phyloP scores from a whole-genome alignment of 148 eudicot genomes.

The Arctostaphylos glauca region DNA sequence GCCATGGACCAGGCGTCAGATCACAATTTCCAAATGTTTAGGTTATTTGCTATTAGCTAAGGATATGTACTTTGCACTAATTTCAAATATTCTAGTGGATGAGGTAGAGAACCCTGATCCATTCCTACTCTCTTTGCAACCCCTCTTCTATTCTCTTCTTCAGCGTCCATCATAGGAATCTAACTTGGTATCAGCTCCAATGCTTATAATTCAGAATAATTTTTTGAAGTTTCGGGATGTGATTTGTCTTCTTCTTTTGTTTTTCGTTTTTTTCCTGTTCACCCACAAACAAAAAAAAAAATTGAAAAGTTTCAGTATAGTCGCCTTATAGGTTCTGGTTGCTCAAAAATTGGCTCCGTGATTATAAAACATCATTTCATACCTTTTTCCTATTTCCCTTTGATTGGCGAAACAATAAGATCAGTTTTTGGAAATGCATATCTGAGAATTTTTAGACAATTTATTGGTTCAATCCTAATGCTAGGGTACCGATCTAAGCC shows the following conservation, averaged over 20 bases:
- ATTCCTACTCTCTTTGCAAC: background rate
- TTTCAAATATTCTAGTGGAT: background rate
- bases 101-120: background rate
- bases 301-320: background rate
- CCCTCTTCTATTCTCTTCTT: background rate
- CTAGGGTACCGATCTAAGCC: background rate
- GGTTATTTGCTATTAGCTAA: background rate
- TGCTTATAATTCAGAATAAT: background rate
- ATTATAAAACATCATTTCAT: background rate
- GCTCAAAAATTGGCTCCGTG: background rate
- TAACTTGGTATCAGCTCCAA: background rate
- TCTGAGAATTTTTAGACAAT: no score
- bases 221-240: background rate
- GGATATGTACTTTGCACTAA: background rate
- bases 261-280: background rate
- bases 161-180: background rate
- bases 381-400: background rate
- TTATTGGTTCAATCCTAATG: background rate
- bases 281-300: no score
- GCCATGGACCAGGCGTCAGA: background rate
- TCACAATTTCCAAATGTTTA: background rate
- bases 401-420: background rate
- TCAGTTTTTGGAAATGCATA: no score
- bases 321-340: background rate
- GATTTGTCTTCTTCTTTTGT: background rate